Evolutionary conservation across 1,284 basidiomycete species (phyloP).

Genomic region (Laetiporus sulphureus): DNA sequence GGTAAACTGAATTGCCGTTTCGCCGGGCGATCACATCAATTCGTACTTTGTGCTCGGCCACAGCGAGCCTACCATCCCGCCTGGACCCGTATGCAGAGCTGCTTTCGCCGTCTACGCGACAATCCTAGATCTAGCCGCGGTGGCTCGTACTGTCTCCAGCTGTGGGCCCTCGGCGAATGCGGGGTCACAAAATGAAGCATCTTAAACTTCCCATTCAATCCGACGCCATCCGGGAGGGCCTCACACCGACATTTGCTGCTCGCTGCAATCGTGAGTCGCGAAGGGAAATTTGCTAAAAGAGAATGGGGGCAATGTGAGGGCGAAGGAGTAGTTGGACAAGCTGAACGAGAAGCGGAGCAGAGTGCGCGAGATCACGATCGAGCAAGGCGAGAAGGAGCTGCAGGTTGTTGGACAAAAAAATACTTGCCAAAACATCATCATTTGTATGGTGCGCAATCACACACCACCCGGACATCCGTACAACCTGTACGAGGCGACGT

Average conservation of each 20-base stretch:
- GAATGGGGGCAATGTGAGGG: slow-evolving; percentile 36
- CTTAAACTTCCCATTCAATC: slow-evolving; percentile 34
- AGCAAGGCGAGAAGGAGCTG: slow-evolving; percentile 33
- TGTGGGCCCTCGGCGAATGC: slow-evolving; percentile 61
- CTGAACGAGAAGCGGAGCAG: slow-evolving; percentile 53
- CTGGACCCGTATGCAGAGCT: slow-evolving; percentile 16
- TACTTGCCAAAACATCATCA: slow-evolving; percentile 85
- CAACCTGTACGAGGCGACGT: slow-evolving; percentile 49
- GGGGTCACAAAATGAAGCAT: slow-evolving; percentile 31
- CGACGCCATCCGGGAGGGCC: slow-evolving; percentile 44
- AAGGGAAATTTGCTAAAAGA: slow-evolving; percentile 43
- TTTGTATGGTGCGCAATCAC: slow-evolving; percentile 81
- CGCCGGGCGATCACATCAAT: no score
- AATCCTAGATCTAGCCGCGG: slow-evolving; percentile 38
- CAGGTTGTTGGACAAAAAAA: slow-evolving; percentile 73
- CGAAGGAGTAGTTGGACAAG: slow-evolving; percentile 49
- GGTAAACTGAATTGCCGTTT: no score
- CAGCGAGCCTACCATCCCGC: no score
- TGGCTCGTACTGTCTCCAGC: slow-evolving; percentile 62
- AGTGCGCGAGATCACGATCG: slow-evolving; percentile 51
- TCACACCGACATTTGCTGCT: slow-evolving; percentile 56
- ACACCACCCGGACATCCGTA: slow-evolving; percentile 64
- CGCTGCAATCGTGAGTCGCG: slow-evolving; percentile 49
- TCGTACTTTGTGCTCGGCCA: no score
- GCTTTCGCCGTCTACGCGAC: slow-evolving; percentile 46